A percentile compares a stretch with the other conserved stretches of the same genome.
Conservation (phyloP, 1,284 basidiomycete genomes). For the Papiliotrema terrestris region DNA sequence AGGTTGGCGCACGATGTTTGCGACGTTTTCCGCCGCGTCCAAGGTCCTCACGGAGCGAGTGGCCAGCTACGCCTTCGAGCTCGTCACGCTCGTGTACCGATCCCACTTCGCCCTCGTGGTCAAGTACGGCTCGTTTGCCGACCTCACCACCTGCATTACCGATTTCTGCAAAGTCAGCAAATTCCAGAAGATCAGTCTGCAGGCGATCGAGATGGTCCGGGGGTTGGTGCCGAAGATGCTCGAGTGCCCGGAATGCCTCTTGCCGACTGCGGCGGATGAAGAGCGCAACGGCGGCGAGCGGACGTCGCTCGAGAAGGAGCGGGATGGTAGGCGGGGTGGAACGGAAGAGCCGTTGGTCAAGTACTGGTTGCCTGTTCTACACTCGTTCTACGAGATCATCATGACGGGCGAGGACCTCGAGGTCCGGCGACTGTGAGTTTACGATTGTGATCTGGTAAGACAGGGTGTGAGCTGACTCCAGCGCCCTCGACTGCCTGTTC, state of each 20-base stretch:
- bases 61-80: conserved; percentile 90
- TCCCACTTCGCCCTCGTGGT: conserved; percentile 91
- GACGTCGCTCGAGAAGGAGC: background rate
- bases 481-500: conserved; percentile 93
- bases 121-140: conserved; percentile 88
- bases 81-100: conserved; percentile 85
- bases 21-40: conserved; percentile 93
- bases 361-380: conserved; percentile 95
- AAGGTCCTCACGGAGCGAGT: conserved; percentile 95
- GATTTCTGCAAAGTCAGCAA: conserved; percentile 99
- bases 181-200: conserved; percentile 94
- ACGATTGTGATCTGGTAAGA: background rate
- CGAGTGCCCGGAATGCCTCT: conserved; percentile 71
- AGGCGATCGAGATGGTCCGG: conserved; percentile 94
- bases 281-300: conserved; percentile 1
- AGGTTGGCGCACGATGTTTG: conserved; percentile 99
- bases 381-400: conserved; percentile 98
- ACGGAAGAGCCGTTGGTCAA: conserved; percentile 82
- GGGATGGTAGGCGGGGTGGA: conserved; percentile 23
- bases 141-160: conserved; percentile 93
- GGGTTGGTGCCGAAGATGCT: conserved; percentile 91
- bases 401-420: conserved; percentile 99
- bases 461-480: conserved; percentile 38
- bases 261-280: conserved; percentile 43
- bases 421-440: conserved; percentile 82